Percentiles rank a stretch among this genome's conserved stretches.
phyloP scores from a whole-genome alignment of 306 rosid genomes.

The apple (Malus domestica) region DNA sequence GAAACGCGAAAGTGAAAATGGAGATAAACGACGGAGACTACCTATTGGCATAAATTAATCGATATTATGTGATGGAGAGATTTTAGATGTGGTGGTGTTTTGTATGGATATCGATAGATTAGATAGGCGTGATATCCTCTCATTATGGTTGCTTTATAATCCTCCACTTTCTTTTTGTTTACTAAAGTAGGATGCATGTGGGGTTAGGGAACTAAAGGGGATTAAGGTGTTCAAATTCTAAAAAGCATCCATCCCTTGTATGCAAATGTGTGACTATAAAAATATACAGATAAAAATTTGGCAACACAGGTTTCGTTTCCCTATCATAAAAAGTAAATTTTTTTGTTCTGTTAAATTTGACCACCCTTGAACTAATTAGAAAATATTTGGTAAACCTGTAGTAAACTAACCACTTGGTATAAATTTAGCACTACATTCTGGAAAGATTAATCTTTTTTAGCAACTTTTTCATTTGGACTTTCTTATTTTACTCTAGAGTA shows the following conservation, averaged over 20 bases:
- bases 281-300: too few relatives aligned
- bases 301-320: not conserved
- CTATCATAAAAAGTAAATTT: not conserved
- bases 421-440: not conserved
- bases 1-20: not conserved
- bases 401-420: too few relatives aligned
- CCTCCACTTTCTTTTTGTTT: not conserved
- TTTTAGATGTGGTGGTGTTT: not conserved
- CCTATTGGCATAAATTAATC: not conserved
- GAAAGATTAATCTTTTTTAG: not conserved
- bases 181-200: slow-evolving; percentile 6
- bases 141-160: slow-evolving; percentile 6
- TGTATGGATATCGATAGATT: not conserved
- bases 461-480: too few relatives aligned
- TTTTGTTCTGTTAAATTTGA: not conserved
- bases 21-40: not conserved
- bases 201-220: not conserved
- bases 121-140: not conserved
- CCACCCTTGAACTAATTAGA: not conserved
- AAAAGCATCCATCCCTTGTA: not conserved
- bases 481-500: too few relatives aligned
- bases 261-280: not conserved
- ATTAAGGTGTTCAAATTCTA: not conserved
- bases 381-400: too few relatives aligned
- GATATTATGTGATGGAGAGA: not conserved